Evolutionary conservation across 2,329 filamentous ascomycete genomes (phyloP), one percentile per base, ranked within the genome.

Genomic region (Talaromyces sp.): DNA sequence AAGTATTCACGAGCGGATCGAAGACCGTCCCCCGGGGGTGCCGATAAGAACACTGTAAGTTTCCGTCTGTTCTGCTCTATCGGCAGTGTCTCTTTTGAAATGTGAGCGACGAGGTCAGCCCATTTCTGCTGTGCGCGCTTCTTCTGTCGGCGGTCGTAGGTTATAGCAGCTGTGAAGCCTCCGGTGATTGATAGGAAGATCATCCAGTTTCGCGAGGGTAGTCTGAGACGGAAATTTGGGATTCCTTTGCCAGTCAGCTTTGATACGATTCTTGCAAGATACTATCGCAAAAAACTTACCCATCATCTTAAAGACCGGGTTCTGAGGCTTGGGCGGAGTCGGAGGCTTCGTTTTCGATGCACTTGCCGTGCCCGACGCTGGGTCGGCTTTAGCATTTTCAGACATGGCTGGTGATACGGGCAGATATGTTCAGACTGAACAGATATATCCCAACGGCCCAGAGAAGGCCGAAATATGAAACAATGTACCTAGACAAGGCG

Each of bases 141-240:
- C 83, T 94, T 97, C 80, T 98, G 90, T 66, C 91, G 89, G 74
- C 92, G 92, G 79, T 99, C 95, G 83, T 99, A 97, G 74, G 95
- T 86, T 64, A 98, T 85, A 61, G 92, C 90, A 16, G 87, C 88
- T 6, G 91, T 87, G 74, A 97, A 90, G 56, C 91, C 87, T 62
- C 89, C 89, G 11, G 90, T 89, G 63, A 98, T 78, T 56, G 90
- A 84, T 78, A 93, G 88, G 81, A 99, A 99, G 73, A 99, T 97
- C 80, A 95, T 87, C 95, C 95, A 99, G 77, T 98, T 98, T 67
- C 95, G 90, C 19, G 94, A 98, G 8, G 95, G 95, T 19, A 99
- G 87, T 78, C 88, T 92, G 71, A 89, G 85, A 66, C 91, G 90
- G 67, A 97, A 86, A 70, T 89, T 90, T 60, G 94, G 94, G 66